Evolutionary conservation across 2,329 filamentous ascomycete species (phyloP), one percentile per base, ranked within the genome.

Genomic region (Amauroascus verrucosus): DNA sequence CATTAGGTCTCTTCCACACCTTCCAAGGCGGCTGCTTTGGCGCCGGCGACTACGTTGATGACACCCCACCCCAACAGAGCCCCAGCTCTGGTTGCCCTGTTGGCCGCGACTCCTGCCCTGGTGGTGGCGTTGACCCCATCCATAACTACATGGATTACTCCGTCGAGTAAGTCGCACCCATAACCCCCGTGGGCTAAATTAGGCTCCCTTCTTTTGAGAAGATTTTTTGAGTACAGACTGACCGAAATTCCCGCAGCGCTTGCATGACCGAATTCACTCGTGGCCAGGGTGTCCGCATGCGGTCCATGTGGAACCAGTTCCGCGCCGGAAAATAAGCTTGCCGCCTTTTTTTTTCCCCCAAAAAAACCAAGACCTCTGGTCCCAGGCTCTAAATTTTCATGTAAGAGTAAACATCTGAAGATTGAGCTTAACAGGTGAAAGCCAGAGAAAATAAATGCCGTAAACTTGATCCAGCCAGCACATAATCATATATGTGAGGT

Each of bases 131-230:
- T 24, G 66, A 68, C 51, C 63, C 64, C 1, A 62, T 67, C 40
- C 61, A 63, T 37, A 67, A 68, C 56, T 66, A 59, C 59, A 68
- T 68, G 65, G 63, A 67, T 57, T 67, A 67, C 55, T 61, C 60
- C 11, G 47, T 55, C 41, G 61, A 62, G 59, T 52, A 57, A 60
- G 58, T 52, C 3, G 7, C 14, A 8, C 13, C 16, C 22, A 13
- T 40, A 26, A 33, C 22, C 26, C 22, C 35, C 49, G 11, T 18
- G 22, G 7, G 5, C 6, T 30, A 6, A 33, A 46, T 18, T 16
- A 13, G 11, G 14, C 22, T 8, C 11, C 24, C 20, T 26, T 26
- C 9, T 20, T 14, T 8, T 30, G n/a, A n/a, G n/a, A n/a, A n/a
- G n/a, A 13, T 18, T 32, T 30, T 26, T 38, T 24, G 18, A 28